A percentile compares a stretch with the other conserved stretches of the same genome.
phyloP scores from a whole-genome alignment of 2,329 filamentous ascomycete genomes.

The Nemania abortiva region DNA sequence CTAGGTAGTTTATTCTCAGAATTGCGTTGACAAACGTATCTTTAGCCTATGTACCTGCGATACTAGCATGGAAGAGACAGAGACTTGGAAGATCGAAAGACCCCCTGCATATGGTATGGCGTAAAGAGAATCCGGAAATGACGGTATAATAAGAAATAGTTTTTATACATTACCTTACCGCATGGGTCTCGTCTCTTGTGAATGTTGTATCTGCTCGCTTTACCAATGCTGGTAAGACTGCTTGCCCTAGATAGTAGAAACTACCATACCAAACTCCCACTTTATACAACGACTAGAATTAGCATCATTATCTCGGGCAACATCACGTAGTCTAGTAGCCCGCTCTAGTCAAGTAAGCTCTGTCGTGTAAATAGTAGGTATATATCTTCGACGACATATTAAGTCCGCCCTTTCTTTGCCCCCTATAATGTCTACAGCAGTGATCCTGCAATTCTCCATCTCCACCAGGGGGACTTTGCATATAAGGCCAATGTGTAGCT shows the following conservation, averaged over 20 bases:
- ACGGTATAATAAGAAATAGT: constrained; percentile 30
- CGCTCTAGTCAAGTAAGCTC: not conserved
- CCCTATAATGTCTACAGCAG: too few species aligned
- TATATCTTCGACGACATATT: not conserved
- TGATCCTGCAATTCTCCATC: too few species aligned
- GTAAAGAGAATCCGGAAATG: constrained; percentile 15
- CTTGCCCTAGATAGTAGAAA: not conserved
- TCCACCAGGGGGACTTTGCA: too few species aligned
- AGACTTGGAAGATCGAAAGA: constrained; percentile 11
- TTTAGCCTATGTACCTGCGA: constrained; percentile 6
- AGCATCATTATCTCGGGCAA: not conserved
- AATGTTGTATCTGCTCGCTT: not conserved
- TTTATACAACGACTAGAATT: not conserved
- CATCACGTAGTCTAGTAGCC: not conserved
- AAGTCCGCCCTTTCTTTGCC: too few species aligned
- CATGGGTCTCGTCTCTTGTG: not conserved
- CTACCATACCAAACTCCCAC: not conserved
- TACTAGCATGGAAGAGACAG: constrained; percentile 10
- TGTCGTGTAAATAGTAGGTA: too few species aligned
- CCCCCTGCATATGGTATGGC: constrained; percentile 31
- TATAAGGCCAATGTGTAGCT: too few species aligned
- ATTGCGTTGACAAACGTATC: constrained; percentile 15
- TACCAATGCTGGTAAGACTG: not conserved
- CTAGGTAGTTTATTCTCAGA: constrained; percentile 7
- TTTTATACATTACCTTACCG: not conserved